Evolutionary conservation across 2,329 filamentous ascomycete species (phyloP).

Genomic region (Penicillium sp.): DNA sequence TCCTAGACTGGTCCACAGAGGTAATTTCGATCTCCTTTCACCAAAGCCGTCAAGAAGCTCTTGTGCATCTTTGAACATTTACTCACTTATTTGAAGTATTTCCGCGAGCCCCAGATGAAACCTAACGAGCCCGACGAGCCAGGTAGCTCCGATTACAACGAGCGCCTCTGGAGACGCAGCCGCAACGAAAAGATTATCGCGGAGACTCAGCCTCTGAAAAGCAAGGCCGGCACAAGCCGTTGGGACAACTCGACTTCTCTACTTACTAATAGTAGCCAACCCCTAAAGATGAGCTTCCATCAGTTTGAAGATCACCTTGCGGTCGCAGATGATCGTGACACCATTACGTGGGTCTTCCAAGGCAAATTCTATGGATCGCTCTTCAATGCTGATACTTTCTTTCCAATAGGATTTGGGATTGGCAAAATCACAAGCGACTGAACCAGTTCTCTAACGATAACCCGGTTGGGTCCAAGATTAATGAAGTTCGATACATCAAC

Average conservation of each 20-base stretch:
- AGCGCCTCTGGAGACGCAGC: constrained; percentile 87
- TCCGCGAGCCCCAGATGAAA: constrained; percentile 98
- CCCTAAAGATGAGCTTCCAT: constrained; percentile 92
- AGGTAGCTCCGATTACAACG: constrained; percentile 94
- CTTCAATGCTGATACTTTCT: constrained; percentile 9
- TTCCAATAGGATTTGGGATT: constrained; percentile 77
- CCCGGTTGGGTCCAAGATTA: constrained; percentile 86
- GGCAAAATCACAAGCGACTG: constrained; percentile 74
- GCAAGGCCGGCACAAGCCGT: constrained; percentile 78
- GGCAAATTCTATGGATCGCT: neutral
- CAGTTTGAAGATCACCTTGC: constrained; percentile 97
- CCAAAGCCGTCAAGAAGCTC: constrained; percentile 17
- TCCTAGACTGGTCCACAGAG: constrained; percentile 94
- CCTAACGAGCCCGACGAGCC: constrained; percentile 94
- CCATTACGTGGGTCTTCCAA: constrained; percentile 61
- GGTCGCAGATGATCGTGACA: constrained; percentile 91
- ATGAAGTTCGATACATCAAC: constrained; percentile 95
- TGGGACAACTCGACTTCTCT: constrained; percentile 86
- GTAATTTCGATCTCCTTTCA: constrained; percentile 38
- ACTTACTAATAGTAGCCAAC: constrained; percentile 87
- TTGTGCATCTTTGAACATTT: constrained; percentile 21
- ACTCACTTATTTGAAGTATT: constrained; percentile 64
- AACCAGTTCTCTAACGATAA: constrained; percentile 94
- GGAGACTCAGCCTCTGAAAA: constrained; percentile 92
- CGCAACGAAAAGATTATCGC: constrained; percentile 91